Percentiles rank a stretch among this genome's conserved stretches.
phyloP scores from a whole-genome alignment of 495 filamentous ascomycete species.

The Aspergillus olivimuriae region DNA sequence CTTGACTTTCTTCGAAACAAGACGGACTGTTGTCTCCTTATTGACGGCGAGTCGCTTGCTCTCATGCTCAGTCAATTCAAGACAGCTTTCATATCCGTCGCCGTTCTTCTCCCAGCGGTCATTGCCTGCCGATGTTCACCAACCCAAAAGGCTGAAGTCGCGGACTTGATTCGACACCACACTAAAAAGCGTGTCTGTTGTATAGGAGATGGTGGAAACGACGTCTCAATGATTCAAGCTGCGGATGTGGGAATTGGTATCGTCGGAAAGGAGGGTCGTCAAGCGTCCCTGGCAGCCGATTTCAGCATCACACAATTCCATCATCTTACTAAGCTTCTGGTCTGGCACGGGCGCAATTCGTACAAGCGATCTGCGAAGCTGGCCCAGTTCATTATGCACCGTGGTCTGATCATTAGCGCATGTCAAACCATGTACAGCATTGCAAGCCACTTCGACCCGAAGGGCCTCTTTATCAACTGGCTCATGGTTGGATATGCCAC shows the following conservation, averaged over 20 bases:
- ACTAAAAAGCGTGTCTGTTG: conserved; percentile 93
- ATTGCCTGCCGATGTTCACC: conserved; percentile 96
- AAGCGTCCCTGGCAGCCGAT: conserved; percentile 91
- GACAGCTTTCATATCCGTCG: conserved; percentile 77
- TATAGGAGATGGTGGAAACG: conserved; percentile 96
- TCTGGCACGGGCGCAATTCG: conserved; percentile 96
- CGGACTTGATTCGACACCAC: conserved; percentile 80
- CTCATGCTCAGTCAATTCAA: conserved; percentile 78
- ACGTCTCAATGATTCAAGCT: conserved; percentile 98
- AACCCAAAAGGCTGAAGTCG: conserved; percentile 93
- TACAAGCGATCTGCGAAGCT: conserved; percentile 96
- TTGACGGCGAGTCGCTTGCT: conserved; percentile 85
- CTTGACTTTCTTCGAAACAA: conserved; percentile 85
- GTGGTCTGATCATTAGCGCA: conserved; percentile 87
- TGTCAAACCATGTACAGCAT: conserved; percentile 98
- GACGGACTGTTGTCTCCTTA: conserved; percentile 81
- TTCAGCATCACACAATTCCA: conserved; percentile 94
- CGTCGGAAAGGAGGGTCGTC: conserved; percentile 93
- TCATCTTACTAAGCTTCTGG: conserved; percentile 91
- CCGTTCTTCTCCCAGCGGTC: conserved; percentile 83
- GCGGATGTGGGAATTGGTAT: conserved; percentile 97
- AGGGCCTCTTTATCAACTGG: conserved; percentile 95
- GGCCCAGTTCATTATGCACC: conserved; percentile 96
- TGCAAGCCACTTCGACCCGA: conserved; percentile 82
- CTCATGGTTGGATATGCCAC: conserved; percentile 95